Percentiles rank a stretch among this genome's conserved stretches.
Evolutionary conservation across 1,284 basidiomycete genomes (phyloP).

Genomic region (Naganishia sp.): DNA sequence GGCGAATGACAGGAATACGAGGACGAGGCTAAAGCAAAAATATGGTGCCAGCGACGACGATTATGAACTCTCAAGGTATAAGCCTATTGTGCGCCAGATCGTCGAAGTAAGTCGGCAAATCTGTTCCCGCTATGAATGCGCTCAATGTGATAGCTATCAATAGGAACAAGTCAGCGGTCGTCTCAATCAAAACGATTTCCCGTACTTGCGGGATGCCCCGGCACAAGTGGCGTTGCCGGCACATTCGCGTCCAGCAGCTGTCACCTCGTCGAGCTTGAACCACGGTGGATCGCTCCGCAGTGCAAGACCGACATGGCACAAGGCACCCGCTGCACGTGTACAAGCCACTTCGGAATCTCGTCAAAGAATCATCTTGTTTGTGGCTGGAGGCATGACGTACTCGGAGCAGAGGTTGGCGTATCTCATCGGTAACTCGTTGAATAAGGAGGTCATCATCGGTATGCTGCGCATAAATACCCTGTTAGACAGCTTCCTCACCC

Average conservation of each 20-base stretch:
- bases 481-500: not conserved
- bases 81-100: slow-evolving; percentile 79
- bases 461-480: slow-evolving; percentile 39
- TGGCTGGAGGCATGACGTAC: slow-evolving; percentile 95
- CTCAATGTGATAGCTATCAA: not conserved
- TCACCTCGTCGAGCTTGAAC: slow-evolving; percentile 43
- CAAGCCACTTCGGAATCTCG: slow-evolving; percentile 60
- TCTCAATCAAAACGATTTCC: slow-evolving; percentile 78
- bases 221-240: slow-evolving; percentile 51
- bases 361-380: slow-evolving; percentile 85
- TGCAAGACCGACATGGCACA: slow-evolving; percentile 75
- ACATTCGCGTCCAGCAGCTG: slow-evolving; percentile 46
- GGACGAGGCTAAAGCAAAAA: slow-evolving; percentile 79
- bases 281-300: slow-evolving; percentile 72
- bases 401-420: slow-evolving; percentile 91
- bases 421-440: slow-evolving; percentile 68
- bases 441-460: slow-evolving; percentile 92
- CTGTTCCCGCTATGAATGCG: slow-evolving; percentile 29
- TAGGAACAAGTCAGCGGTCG: slow-evolving; percentile 79
- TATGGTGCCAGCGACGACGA: slow-evolving; percentile 70
- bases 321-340: slow-evolving; percentile 52
- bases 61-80: slow-evolving; percentile 93
- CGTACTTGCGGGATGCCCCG: slow-evolving; percentile 87
- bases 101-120: slow-evolving; percentile 63
- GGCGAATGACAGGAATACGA: slow-evolving; percentile 69